These are phyloP conservation scores for Amanita exitialis DNA, from an alignment of 768 basidiomycete species.

Conservation along the genomic window DNA sequence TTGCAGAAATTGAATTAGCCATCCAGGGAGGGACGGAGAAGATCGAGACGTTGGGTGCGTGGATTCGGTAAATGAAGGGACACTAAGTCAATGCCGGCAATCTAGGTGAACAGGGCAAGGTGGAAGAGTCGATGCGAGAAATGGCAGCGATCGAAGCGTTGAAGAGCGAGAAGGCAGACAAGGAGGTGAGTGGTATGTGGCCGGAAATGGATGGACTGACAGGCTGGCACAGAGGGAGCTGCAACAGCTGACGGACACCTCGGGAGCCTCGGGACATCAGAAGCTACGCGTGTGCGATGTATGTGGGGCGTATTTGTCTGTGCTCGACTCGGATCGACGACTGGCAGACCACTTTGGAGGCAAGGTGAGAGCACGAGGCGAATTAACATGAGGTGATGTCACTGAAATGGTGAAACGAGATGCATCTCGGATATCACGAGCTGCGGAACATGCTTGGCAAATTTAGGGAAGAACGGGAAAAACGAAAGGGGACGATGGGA, in stretches of 20 bases:
- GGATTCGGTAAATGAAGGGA: slow-evolving; percentile 8
- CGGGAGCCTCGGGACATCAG: slow-evolving; percentile 99
- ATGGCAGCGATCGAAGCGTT: slow-evolving; percentile 96
- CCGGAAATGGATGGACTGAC: slow-evolving; percentile 6
- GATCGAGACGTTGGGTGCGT: slow-evolving; percentile 83
- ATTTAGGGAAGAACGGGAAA: slow-evolving; percentile 87
- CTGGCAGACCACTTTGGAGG: slow-evolving; percentile 99
- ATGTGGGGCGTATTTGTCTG: slow-evolving; percentile 97
- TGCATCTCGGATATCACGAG: slow-evolving; percentile 99
- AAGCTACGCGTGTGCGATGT: slow-evolving; percentile 99
- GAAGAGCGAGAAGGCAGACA: slow-evolving; percentile 92
- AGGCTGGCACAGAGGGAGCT: slow-evolving; percentile 62
- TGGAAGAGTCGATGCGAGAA: slow-evolving; percentile 97
- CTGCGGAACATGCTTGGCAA: slow-evolving; percentile 87
- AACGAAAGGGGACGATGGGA: slow-evolving; percentile 49
- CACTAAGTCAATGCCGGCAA: slow-evolving; percentile 8
- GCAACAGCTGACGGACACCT: slow-evolving; percentile 94
- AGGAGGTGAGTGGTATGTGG: slow-evolving; percentile 58
- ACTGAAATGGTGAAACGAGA: slow-evolving; percentile 36
- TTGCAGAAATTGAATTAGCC: slow-evolving; percentile 97
- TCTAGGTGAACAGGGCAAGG: slow-evolving; percentile 94
- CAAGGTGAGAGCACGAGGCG: slow-evolving; percentile 52
- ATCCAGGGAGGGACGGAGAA: slow-evolving; percentile 99
- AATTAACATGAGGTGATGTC: slow-evolving; percentile 14
- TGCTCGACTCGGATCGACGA: slow-evolving; percentile 96